Conservation (phyloP, 371 early-diverging fungal genomes). For the Mortierella sp. region DNA sequence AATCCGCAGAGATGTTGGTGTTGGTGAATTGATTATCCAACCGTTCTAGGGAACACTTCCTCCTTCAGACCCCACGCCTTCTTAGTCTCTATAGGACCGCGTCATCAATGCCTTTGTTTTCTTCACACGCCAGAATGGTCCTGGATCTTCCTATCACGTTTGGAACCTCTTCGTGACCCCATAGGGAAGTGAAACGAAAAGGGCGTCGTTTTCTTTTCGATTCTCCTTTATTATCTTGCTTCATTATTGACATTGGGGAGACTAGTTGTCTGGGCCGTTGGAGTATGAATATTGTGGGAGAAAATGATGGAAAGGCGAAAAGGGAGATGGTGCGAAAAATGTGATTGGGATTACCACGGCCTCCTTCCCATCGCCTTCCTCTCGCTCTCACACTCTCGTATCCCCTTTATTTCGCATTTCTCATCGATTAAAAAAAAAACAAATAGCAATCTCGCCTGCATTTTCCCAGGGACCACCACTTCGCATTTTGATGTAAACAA, state of each 20-base stretch:
- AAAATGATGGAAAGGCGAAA: not conserved
- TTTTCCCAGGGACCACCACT: not conserved
- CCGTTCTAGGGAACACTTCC: not conserved
- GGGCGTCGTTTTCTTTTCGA: not conserved
- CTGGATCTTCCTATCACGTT: not conserved
- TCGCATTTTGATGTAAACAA: not conserved
- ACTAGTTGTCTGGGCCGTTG: too few relatives aligned
- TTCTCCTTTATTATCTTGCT: not conserved
- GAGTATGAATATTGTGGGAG: not conserved
- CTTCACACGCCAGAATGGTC: not conserved
- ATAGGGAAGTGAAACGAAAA: not conserved
- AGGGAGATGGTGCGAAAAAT: not conserved
- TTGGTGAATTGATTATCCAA: not conserved
- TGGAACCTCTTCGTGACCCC: not conserved
- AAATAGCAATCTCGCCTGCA: not conserved
- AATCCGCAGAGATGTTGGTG: not conserved
- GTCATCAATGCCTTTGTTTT: not conserved
- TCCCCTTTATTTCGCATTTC: not conserved
- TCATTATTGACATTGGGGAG: not conserved
- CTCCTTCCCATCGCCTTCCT: not conserved
- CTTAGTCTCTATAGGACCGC: not conserved
- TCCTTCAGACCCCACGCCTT: not conserved
- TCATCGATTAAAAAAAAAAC: not conserved
- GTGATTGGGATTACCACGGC: slow-evolving; percentile 1
- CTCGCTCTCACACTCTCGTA: not conserved